Evolutionary conservation across 2,329 filamentous ascomycete genomes (phyloP).

Genomic region (Fusarium aywerte): DNA sequence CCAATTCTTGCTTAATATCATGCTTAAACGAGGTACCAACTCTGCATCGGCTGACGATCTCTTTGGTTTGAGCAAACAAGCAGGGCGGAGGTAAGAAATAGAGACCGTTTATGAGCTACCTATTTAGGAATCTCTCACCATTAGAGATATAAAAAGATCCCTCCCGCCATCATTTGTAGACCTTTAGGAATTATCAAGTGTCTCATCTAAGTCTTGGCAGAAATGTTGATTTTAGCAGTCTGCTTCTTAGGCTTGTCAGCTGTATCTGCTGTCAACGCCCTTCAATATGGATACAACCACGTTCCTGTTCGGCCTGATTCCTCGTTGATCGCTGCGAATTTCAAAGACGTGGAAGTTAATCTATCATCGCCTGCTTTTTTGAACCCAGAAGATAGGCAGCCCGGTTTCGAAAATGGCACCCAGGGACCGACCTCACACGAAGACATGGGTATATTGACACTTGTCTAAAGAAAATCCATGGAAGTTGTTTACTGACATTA

Average conservation of each 20-base stretch:
- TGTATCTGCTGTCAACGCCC: slow-evolving; percentile 13
- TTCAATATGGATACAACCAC: slow-evolving; percentile 34
- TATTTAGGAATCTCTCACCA: neutral
- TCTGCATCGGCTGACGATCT: neutral
- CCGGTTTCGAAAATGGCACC: slow-evolving; percentile 28
- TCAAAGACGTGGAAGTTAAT: slow-evolving; percentile 29
- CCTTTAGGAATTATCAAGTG: too few relatives aligned
- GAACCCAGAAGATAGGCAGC: neutral
- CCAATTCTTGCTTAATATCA: slow-evolving; percentile 2
- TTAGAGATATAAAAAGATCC: slow-evolving; percentile 12
- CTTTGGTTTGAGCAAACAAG: neutral
- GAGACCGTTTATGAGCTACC: slow-evolving; percentile 16
- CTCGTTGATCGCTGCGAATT: slow-evolving; percentile 26
- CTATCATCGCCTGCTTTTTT: slow-evolving; percentile 27
- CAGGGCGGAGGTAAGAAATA: slow-evolving; percentile 24
- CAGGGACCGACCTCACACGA: slow-evolving; percentile 33
- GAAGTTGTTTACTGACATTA: neutral
- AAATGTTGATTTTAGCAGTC: slow-evolving; percentile 2
- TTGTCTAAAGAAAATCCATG: rapidly evolving
- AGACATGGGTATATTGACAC: slow-evolving; percentile 16
- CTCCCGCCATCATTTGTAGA: neutral
- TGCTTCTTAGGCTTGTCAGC: slow-evolving; percentile 9
- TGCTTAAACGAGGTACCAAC: slow-evolving; percentile 16
- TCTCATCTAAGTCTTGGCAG: too few relatives aligned
- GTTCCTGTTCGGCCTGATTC: slow-evolving; percentile 12